phyloP scores from a whole-genome alignment of 371 early-diverging fungal species.

The Syncephalastrum racemosum region DNA sequence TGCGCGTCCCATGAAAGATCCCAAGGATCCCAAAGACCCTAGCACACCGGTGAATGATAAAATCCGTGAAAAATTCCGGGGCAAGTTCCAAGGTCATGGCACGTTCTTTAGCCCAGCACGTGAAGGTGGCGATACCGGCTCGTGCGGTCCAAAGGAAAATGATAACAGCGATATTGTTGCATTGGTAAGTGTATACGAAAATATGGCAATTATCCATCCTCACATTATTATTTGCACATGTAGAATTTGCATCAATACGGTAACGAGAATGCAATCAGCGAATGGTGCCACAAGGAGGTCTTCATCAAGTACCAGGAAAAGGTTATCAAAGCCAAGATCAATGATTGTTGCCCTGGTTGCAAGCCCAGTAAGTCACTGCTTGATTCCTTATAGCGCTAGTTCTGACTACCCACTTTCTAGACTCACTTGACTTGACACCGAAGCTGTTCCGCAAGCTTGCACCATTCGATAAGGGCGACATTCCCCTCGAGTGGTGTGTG shows the following conservation, averaged over 20 bases:
- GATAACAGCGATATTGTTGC: conserved; percentile 37
- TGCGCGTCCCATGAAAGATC: no score
- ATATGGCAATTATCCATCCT: background rate
- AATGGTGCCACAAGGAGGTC: conserved; percentile 40
- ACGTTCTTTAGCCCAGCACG: conserved; percentile 33
- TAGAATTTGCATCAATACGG: conserved; percentile 38
- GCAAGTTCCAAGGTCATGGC: conserved; percentile 11
- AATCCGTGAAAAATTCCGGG: background rate
- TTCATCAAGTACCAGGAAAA: conserved; percentile 22
- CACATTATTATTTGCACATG: background rate
- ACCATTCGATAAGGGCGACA: conserved; percentile 43
- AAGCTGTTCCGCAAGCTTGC: conserved; percentile 59
- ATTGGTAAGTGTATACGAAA: conserved; percentile 19
- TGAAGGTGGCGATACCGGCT: conserved; percentile 27
- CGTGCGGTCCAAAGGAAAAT: conserved; percentile 13
- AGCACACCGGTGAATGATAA: background rate
- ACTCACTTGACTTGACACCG: conserved; percentile 60
- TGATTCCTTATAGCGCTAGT: no score
- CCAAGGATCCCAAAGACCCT: no score
- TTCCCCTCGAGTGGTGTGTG: conserved; percentile 52
- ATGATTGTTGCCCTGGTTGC: conserved; percentile 41
- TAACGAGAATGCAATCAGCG: conserved; percentile 24
- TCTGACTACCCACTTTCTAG: conserved; percentile 7
- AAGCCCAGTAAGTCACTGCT: conserved; percentile 20
- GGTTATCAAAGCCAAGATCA: conserved; percentile 29